Base-by-base conservation (phyloP, 179 eudicot species). In the Amaranthus tricolor region DNA sequence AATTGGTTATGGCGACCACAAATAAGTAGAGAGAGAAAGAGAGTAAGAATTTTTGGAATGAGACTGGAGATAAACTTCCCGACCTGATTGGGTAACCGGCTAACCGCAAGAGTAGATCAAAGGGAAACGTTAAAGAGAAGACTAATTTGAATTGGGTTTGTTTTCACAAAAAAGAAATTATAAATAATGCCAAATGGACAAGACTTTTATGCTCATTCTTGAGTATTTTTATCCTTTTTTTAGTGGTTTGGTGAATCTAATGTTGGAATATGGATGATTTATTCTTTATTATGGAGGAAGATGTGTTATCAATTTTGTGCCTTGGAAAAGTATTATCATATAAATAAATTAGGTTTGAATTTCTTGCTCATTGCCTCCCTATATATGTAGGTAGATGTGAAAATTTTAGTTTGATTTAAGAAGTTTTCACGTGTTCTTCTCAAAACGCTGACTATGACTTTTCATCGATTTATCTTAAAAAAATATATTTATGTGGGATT, bases 81-180 rank as follows among this genome's bases (percentile, higher is more conserved):
- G 13, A 59, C 48, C 58, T 21, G 72, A 51, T 21, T 21, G 7
- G 48, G 72, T 68, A 52, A 68, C 71, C 58, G 71, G 20, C 71
- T n/a, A n/a, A n/a, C 40, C 40, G 40, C 40, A 31, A 31, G 40
- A 31, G 3, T 31, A 31, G 40, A 31, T 31, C 40, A 31, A 31
- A 45, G 69, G n/a, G 69, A 48, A 63, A 63, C 45, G 43, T 59
- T 59, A 40, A 40, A 20, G 40, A 59, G 63, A 59, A 59, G 62
- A 20, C 19, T 56, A 3, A 8, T 59, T 19, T 58, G 8, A 6
- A 3, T 6, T 7, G 62, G 62, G 1, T 58, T 19, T 7, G 17
- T 58, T 58, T 58, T 7, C 8, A 17, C 0, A 19, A 58, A 58
- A 58, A 58, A 6, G 8, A n/a, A 56, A 56, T 0, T 54, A 54